Base-by-base conservation (phyloP, 768 basidiomycete species). In the Suillus luteus region DNA sequence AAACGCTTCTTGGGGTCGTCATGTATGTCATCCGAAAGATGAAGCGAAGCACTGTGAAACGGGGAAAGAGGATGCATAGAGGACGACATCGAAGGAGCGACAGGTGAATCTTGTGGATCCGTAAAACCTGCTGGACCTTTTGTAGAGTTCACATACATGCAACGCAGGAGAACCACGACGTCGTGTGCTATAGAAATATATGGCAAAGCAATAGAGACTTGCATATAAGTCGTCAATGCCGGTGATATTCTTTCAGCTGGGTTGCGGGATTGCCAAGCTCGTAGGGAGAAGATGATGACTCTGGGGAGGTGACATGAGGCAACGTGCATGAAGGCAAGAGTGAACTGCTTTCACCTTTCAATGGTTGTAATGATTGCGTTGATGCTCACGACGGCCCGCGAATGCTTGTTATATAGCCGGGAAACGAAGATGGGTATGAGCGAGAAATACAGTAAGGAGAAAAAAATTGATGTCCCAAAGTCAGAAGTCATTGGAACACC, bases 401-500 rank as follows among this genome's bases (percentile, higher is more conserved):
- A 78, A n/a, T 72, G 71, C 55, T 71, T 76, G 51, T 76, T 62
- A 19, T 69, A 61, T 33, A 78, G 52, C 10, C 82, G 79, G 61
- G 76, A 77, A 35, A 77, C 31, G 46, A 74, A 70, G 31, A 82
- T 58, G 11, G 80, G 80, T 3, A 80, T 38, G 14, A 81, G 68
- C 3, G 75, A 41, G 11, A 65, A 77, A 68, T 82, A 82, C 17
- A 81, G 69, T 5, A 75, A 66, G 12, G 77, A 75, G 66, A 82
- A 82, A 6, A 82, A 14, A 24, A 82, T 73, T 1, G 81, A 81
- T 55, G 81, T 79, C 9, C 69, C 79, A 64, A 81, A 78, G 65
- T 84, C 82, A 7, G 64, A 64, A 15, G 72, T 66, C n/a, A 78
- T 66, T n/a, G 75, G 65, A 19, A 76, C 74, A 5, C 82, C 82